phyloP scores from a whole-genome alignment of 1,284 basidiomycete genomes.

The Takashimella koratensis region DNA sequence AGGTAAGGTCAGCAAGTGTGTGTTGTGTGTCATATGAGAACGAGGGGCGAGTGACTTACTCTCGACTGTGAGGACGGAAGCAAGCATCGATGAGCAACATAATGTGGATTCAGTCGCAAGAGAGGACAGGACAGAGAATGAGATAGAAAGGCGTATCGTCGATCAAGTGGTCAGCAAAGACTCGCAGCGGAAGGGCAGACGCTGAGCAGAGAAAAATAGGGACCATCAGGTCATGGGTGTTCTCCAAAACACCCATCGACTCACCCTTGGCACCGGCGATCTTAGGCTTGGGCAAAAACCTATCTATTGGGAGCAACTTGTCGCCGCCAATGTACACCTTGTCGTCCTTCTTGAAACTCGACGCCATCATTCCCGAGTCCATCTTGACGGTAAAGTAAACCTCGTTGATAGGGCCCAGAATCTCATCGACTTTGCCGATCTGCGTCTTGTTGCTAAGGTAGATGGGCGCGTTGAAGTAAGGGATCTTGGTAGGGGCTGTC shows the following conservation, averaged over 20 bases:
- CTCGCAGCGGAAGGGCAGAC: too few species aligned
- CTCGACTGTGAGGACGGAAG: slow-evolving; percentile 11
- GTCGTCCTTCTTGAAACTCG: slow-evolving; percentile 94
- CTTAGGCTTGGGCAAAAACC: slow-evolving; percentile 98
- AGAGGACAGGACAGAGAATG: too few species aligned
- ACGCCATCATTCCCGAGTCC: slow-evolving; percentile 91
- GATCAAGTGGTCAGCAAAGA: too few species aligned
- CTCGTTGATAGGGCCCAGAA: slow-evolving; percentile 85
- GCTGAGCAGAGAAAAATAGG: too few species aligned
- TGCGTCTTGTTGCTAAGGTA: slow-evolving; percentile 97
- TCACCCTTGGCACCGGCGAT: slow-evolving; percentile 61
- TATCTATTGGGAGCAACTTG: slow-evolving; percentile 92
- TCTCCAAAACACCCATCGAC: too few species aligned
- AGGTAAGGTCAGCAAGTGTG: slow-evolving; percentile 9
- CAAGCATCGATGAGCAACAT: neutral
- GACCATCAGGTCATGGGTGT: too few species aligned
- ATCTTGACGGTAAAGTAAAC: slow-evolving; percentile 99
- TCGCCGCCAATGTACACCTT: slow-evolving; percentile 96
- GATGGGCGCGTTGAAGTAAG: slow-evolving; percentile 99
- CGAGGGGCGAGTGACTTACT: slow-evolving; percentile 15
- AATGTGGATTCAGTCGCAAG: too few species aligned
- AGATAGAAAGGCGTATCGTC: too few species aligned
- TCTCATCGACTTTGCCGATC: slow-evolving; percentile 90
- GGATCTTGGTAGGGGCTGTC: slow-evolving; percentile 80
- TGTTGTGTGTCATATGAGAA: slow-evolving; percentile 3